Conservation (phyloP, 306 rosid genomes). For the Glycine latifolia region DNA sequence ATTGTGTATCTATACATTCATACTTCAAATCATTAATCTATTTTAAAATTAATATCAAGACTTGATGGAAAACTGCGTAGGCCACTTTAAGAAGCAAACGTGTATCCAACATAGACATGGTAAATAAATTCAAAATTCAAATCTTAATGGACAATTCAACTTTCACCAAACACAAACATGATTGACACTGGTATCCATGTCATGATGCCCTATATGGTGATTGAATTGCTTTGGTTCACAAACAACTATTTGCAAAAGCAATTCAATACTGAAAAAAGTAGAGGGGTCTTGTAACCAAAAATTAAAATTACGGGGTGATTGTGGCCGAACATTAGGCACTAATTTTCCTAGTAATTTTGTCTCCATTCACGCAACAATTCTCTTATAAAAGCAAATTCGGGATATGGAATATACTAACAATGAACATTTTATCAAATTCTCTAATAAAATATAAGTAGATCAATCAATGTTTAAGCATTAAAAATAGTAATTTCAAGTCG, state of each 20-base stretch:
- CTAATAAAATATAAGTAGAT: conserved; percentile 10
- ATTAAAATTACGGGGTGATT: background rate
- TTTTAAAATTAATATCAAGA: background rate
- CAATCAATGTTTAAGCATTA: conserved; percentile 30
- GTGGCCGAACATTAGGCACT: background rate
- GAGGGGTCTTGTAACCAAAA: too few species aligned
- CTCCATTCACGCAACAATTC: conserved; percentile 22
- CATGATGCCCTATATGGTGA: background rate
- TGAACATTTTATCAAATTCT: conserved; percentile 36
- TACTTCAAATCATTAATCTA: background rate
- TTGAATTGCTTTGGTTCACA: background rate
- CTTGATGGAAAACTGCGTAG: background rate
- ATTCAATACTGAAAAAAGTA: too few species aligned
- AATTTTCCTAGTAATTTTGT: background rate
- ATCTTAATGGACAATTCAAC: background rate
- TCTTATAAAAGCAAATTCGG: conserved; percentile 31
- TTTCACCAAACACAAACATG: background rate
- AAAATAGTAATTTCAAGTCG: conserved; percentile 37
- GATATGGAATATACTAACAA: conserved; percentile 25
- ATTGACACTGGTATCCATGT: background rate
- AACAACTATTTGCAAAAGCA: background rate
- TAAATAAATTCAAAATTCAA: background rate
- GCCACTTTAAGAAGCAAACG: too few species aligned
- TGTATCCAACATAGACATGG: background rate
- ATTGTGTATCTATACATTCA: background rate